phyloP scores from a whole-genome alignment of 2,329 filamentous ascomycete genomes.

The Diaporthe eres region DNA sequence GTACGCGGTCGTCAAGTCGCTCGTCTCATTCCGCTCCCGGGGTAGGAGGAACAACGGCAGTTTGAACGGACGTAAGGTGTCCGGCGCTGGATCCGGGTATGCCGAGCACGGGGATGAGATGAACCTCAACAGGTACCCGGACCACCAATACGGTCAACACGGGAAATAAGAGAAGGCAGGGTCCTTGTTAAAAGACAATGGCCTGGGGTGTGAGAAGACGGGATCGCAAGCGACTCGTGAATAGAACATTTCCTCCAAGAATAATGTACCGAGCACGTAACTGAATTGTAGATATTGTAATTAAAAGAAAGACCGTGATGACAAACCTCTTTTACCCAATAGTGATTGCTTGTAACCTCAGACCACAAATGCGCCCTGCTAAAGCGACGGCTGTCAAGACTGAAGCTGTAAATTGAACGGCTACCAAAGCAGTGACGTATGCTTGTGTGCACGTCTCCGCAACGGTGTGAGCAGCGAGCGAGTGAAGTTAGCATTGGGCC shows the following conservation, averaged over 20 bases:
- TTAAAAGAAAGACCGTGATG: neutral
- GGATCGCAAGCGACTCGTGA: neutral
- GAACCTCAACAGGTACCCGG: constrained; percentile 30
- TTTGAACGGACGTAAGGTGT: constrained; percentile 17
- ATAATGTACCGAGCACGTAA: neutral
- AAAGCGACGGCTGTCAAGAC: neutral
- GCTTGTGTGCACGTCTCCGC: neutral
- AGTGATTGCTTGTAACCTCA: neutral
- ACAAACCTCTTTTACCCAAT: neutral
- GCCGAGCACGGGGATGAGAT: constrained; percentile 35
- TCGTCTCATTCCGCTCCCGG: constrained; percentile 35
- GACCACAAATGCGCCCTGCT: neutral
- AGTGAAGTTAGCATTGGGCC: neutral
- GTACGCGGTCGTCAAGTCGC: constrained; percentile 57
- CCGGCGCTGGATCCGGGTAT: constrained; percentile 19
- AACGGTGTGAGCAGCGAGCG: neutral
- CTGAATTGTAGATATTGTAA: constrained; percentile 2
- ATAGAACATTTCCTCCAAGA: neutral
- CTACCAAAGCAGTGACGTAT: constrained; percentile 4
- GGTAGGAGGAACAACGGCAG: neutral
- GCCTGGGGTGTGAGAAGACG: neutral
- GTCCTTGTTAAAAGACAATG: neutral
- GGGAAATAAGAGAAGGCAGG: constrained; percentile 17
- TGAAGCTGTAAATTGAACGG: neutral
- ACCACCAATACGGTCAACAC: neutral